Evolutionary conservation across 2,329 filamentous ascomycete genomes (phyloP).

Genomic region (Pestalotiopsis sp.): DNA sequence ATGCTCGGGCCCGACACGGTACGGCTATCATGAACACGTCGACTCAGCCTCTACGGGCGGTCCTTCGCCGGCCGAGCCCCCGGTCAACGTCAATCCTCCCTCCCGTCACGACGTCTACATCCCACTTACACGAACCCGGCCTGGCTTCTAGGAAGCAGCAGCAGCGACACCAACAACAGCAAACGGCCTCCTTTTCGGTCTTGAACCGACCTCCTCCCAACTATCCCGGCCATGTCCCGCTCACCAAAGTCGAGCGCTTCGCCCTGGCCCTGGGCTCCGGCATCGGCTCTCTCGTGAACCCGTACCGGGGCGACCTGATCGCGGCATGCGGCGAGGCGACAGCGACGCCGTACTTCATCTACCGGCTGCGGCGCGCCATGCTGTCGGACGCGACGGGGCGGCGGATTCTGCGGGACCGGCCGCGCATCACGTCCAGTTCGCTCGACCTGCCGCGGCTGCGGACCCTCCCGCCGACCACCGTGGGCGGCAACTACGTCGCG

Average conservation of each 20-base stretch:
- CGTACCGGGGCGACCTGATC: constrained; percentile 87
- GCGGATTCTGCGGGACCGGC: constrained; percentile 86
- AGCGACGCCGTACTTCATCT: constrained; percentile 92
- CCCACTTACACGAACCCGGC: background rate
- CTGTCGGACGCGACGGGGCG: constrained; percentile 81
- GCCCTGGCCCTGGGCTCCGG: constrained; percentile 70
- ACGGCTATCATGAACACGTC: background rate
- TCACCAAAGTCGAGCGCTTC: constrained; percentile 76
- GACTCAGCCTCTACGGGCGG: background rate
- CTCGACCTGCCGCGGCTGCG: constrained; percentile 71
- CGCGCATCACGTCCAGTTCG: constrained; percentile 80
- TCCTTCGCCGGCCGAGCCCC: background rate
- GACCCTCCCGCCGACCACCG: constrained; percentile 68
- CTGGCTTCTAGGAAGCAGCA: background rate
- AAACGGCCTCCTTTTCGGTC: constrained; percentile 65
- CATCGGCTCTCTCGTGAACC: constrained; percentile 69
- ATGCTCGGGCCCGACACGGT: background rate
- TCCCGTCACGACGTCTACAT: background rate
- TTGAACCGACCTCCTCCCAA: constrained; percentile 83
- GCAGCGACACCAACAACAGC: background rate
- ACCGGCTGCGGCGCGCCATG: constrained; percentile 90
- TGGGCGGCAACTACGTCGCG: constrained; percentile 80
- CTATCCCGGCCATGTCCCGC: constrained; percentile 90
- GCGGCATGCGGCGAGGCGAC: constrained; percentile 94
- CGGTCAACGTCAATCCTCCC: background rate